Conservation (phyloP, 148 eudicot genomes). For the Mesembryanthemum crystallinum region DNA sequence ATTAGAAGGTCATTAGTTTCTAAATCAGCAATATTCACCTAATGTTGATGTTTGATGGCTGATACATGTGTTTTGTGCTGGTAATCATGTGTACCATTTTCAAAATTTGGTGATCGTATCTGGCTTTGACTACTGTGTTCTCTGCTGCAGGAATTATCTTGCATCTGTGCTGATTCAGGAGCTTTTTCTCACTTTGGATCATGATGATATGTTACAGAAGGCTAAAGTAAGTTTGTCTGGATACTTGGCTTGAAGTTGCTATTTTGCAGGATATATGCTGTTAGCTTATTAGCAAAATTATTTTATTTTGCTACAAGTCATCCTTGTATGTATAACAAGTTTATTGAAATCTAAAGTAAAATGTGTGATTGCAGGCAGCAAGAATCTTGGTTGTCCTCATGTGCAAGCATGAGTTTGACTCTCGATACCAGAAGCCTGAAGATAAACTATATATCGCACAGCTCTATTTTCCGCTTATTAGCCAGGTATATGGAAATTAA, state of each 20-base stretch:
- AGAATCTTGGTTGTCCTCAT: constrained; percentile 88
- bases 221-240: constrained; percentile 63
- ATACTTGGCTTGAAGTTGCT: neutral
- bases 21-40: neutral
- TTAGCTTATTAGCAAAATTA: neutral
- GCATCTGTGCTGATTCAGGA: constrained; percentile 95
- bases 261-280: neutral
- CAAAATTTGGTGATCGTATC: neutral
- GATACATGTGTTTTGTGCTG: neutral
- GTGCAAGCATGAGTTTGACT: constrained; percentile 98
- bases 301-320: neutral
- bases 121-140: neutral
- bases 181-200: constrained; percentile 96
- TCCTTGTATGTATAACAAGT: neutral
- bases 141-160: constrained; percentile 77
- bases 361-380: constrained; percentile 58
- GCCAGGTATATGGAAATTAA: constrained; percentile 57
- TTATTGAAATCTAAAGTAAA: neutral
- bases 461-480: constrained; percentile 87
- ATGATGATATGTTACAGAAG: constrained; percentile 82
- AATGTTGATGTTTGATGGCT: neutral
- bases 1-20: too few species aligned
- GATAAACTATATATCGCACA: constrained; percentile 97
- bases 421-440: constrained; percentile 94
- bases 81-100: neutral